phyloP scores from a whole-genome alignment of 345 rosid species.

The Aegle marmelos region DNA sequence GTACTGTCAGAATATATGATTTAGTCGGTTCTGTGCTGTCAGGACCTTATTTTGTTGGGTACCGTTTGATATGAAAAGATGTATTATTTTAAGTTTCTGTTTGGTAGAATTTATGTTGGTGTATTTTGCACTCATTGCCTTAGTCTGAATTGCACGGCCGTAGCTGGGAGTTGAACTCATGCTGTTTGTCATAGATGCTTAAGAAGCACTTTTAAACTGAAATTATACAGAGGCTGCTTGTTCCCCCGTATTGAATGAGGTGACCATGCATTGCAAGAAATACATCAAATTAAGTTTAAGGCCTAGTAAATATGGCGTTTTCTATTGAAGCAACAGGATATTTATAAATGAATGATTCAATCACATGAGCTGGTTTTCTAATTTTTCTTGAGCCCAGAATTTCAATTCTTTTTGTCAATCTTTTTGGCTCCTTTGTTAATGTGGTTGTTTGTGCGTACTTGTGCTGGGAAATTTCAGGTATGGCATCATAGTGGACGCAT shows the following conservation, averaged over 20 bases:
- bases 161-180: too few species aligned
- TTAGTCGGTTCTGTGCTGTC: not conserved
- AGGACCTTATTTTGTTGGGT: not conserved
- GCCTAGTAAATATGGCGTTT: not conserved
- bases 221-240: not conserved
- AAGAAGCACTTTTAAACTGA: not conserved
- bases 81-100: not conserved
- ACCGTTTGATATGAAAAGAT: conserved; percentile 2
- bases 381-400: not conserved
- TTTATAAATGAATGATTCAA: not conserved
- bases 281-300: not conserved
- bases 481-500: not conserved
- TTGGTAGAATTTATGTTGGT: not conserved
- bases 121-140: not conserved
- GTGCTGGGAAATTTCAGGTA: conserved; percentile 2
- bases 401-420: not conserved
- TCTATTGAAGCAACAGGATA: not conserved
- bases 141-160: not conserved
- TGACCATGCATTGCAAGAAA: not conserved
- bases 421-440: not conserved
- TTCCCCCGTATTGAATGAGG: not conserved
- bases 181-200: not conserved
- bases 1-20: not conserved
- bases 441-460: not conserved
- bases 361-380: not conserved